Conservation (phyloP, 345 rosid species). For the Aquilaria malaccensis region DNA sequence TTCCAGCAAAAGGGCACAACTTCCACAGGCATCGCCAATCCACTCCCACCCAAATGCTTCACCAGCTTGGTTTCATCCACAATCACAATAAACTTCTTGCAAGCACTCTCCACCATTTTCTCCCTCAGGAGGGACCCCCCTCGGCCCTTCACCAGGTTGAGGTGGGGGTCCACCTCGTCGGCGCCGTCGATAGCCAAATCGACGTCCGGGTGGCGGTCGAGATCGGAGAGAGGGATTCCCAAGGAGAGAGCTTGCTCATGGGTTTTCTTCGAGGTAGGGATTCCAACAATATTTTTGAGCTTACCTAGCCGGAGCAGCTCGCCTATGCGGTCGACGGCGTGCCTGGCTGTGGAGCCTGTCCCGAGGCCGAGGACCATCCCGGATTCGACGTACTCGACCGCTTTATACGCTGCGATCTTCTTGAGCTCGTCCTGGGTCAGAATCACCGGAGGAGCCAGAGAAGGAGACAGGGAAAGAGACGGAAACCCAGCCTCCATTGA, state of each 20-base stretch:
- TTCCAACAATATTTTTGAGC: slow-evolving; percentile 57
- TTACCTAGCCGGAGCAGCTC: slow-evolving; percentile 70
- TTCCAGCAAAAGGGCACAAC: slow-evolving; percentile 82
- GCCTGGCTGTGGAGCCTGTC: slow-evolving; percentile 94
- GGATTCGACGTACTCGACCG: slow-evolving; percentile 84
- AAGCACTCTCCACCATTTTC: slow-evolving; percentile 89
- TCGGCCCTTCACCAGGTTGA: slow-evolving; percentile 84
- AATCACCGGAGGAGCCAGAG: slow-evolving; percentile 11
- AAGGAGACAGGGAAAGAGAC: slow-evolving; percentile 2
- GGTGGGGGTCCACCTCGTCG: slow-evolving; percentile 79
- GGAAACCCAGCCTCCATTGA: slow-evolving; percentile 11
- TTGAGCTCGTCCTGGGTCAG: slow-evolving; percentile 17
- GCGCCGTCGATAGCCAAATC: slow-evolving; percentile 97
- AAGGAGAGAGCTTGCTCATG: slow-evolving; percentile 61
- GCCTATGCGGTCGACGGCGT: slow-evolving; percentile 90
- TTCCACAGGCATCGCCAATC: slow-evolving; percentile 81
- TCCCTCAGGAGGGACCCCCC: slow-evolving; percentile 91
- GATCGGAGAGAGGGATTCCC: slow-evolving; percentile 78
- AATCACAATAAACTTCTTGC: slow-evolving; percentile 60
- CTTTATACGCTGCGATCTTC: slow-evolving; percentile 49
- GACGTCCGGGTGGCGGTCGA: slow-evolving; percentile 57
- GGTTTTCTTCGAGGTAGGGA: slow-evolving; percentile 51
- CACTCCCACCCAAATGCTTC: slow-evolving; percentile 59
- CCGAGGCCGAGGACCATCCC: slow-evolving; percentile 99
- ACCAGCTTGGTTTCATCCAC: slow-evolving; percentile 37